A percentile compares a stretch with the other conserved stretches of the same genome.
Conservation (phyloP, 768 basidiomycete genomes). For the Termitomyces sp. region DNA sequence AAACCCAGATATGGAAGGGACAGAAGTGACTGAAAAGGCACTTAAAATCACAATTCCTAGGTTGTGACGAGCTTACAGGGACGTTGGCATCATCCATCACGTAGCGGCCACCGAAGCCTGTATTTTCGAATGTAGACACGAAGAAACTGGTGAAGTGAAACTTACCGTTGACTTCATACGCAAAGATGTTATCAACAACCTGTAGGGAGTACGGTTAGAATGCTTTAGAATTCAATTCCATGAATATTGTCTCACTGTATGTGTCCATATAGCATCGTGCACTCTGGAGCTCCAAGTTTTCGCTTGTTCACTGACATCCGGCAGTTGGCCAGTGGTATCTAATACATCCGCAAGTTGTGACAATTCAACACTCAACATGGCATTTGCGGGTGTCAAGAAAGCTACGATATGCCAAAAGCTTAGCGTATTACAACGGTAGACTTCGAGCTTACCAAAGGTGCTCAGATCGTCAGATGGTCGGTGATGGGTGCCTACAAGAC, state of each 20-base stretch:
- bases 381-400: slow-evolving; percentile 75
- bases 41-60: background rate
- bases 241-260: slow-evolving; percentile 37
- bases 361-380: slow-evolving; percentile 76
- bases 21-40: slow-evolving; percentile 51
- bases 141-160: background rate
- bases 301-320: slow-evolving; percentile 49
- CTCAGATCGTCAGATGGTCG: slow-evolving; percentile 74
- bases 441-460: slow-evolving; percentile 43
- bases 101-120: slow-evolving; percentile 64
- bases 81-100: slow-evolving; percentile 88
- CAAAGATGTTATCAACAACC: slow-evolving; percentile 62
- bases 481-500: slow-evolving; percentile 72
- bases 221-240: background rate
- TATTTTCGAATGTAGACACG: background rate
- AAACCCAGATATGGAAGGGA: slow-evolving; percentile 79
- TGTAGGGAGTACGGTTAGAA: slow-evolving; percentile 16
- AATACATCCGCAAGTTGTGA: slow-evolving; percentile 54
- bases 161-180: slow-evolving; percentile 72
- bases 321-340: slow-evolving; percentile 38
- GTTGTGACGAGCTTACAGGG: slow-evolving; percentile 42
- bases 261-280: slow-evolving; percentile 52
- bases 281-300: slow-evolving; percentile 54
- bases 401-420: slow-evolving; percentile 31
- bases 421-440: background rate